Percentiles rank a stretch among this genome's conserved stretches.
Evolutionary conservation across 257 asterid genomes (phyloP).

Genomic region (Anisodus acutangulus): DNA sequence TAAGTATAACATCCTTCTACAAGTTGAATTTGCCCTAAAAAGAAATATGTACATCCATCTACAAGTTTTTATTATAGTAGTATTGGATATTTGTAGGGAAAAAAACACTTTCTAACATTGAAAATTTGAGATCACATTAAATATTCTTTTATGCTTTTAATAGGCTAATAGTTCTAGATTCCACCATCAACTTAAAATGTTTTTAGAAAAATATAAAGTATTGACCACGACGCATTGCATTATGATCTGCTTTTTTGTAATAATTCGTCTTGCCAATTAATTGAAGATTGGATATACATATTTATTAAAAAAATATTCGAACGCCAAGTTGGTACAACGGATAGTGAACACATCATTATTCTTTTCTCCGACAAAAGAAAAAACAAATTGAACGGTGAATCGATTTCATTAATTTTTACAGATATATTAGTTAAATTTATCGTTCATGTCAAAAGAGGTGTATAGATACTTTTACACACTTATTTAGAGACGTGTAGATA

Average conservation of each 20-base stretch:
- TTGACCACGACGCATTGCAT: neutral
- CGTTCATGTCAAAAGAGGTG: neutral
- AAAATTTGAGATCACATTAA: neutral
- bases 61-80: neutral
- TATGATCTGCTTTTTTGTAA: neutral
- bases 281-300: neutral
- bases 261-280: neutral
- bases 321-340: neutral
- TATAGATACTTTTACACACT: neutral
- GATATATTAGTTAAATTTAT: neutral
- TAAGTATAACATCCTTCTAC: neutral
- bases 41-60: neutral
- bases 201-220: neutral
- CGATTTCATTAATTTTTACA: neutral
- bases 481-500: neutral
- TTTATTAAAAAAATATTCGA: neutral
- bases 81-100: neutral
- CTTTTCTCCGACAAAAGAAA: neutral
- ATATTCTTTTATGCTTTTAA: neutral
- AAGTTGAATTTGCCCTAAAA: neutral
- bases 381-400: neutral
- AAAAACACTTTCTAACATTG: neutral
- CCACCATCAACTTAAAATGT: neutral
- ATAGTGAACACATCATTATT: neutral
- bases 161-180: neutral